phyloP scores from a whole-genome alignment of 2,329 filamentous ascomycete species.

The Tolypocladium tropicale region DNA sequence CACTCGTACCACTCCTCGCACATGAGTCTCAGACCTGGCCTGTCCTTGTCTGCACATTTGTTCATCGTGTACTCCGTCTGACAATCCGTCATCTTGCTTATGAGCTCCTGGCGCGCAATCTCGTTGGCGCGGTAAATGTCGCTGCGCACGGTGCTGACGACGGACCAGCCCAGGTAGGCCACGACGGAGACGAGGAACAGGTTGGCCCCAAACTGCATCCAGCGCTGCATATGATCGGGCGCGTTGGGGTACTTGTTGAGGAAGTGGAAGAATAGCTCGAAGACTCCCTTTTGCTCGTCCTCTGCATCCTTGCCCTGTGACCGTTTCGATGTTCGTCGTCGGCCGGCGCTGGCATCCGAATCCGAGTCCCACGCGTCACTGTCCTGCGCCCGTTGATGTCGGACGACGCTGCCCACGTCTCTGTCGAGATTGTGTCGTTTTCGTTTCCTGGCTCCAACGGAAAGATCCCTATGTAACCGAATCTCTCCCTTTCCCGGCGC shows the following conservation, averaged over 20 bases:
- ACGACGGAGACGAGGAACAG: conserved; percentile 44
- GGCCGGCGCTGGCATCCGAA: conserved; percentile 28
- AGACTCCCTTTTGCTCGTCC: conserved; percentile 12
- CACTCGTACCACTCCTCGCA: conserved; percentile 80
- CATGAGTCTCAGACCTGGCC: conserved; percentile 61
- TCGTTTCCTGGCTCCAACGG: conserved; percentile 37
- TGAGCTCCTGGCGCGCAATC: conserved; percentile 55
- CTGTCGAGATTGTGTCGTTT: conserved; percentile 40
- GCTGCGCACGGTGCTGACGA: conserved; percentile 58
- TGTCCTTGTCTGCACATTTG: conserved; percentile 52
- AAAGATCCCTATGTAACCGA: conserved; percentile 30
- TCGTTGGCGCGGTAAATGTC: conserved; percentile 68
- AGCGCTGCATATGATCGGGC: conserved; percentile 48
- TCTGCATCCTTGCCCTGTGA: conserved; percentile 14
- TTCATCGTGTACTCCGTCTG: conserved; percentile 66
- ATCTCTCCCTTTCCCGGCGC: conserved; percentile 56
- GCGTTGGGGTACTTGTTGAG: conserved; percentile 48
- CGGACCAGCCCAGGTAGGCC: conserved; percentile 58
- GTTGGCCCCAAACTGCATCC: conserved; percentile 54
- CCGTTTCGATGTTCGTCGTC: conserved; percentile 10
- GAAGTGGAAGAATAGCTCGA: conserved; percentile 37
- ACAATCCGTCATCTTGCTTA: conserved; percentile 66
- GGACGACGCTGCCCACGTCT: conserved; percentile 40
- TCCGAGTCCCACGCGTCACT: conserved; percentile 38
- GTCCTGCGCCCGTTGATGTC: conserved; percentile 29